Evolutionary conservation across 495 filamentous ascomycete species (phyloP).

Genomic region (Hypoxylon crocopeplum): DNA sequence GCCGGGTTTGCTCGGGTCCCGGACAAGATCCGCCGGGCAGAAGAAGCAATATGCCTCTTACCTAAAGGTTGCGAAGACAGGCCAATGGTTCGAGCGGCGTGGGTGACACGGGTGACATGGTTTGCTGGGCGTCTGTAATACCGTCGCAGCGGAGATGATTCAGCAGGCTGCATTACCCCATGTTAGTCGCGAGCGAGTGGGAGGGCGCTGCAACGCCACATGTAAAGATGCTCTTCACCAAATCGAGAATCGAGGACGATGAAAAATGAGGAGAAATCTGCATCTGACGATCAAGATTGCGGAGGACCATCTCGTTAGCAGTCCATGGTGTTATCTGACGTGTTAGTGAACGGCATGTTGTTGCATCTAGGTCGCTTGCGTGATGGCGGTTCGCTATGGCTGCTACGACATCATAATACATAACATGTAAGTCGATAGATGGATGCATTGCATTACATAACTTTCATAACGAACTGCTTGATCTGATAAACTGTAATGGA

Average conservation of each 20-base stretch:
- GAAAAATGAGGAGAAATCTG: conserved; percentile 11
- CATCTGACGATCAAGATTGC: conserved; percentile 7
- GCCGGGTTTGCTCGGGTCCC: background rate
- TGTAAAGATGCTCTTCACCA: conserved; percentile 1
- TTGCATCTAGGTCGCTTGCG: no score
- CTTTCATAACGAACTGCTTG: no score
- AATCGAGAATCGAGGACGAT: background rate
- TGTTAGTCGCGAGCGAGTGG: conserved; percentile 8
- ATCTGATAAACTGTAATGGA: no score
- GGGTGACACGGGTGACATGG: conserved; percentile 25
- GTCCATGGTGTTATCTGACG: no score
- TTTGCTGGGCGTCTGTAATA: conserved; percentile 14
- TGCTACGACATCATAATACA: no score
- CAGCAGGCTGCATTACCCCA: conserved; percentile 7
- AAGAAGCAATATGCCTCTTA: conserved; percentile 8
- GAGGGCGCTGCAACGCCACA: conserved; percentile 20
- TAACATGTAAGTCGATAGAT: no score
- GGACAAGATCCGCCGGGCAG: conserved; percentile 13
- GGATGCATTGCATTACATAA: no score
- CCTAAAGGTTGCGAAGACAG: background rate
- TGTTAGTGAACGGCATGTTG: no score
- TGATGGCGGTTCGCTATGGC: no score
- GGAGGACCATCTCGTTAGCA: conserved; percentile 5
- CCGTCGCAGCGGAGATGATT: conserved; percentile 17
- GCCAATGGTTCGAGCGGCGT: conserved; percentile 13